These are phyloP conservation scores for Dryadomyces quercus-mongolicae DNA, from an alignment of 2,329 filamentous ascomycete species.

Conservation along the genomic window DNA sequence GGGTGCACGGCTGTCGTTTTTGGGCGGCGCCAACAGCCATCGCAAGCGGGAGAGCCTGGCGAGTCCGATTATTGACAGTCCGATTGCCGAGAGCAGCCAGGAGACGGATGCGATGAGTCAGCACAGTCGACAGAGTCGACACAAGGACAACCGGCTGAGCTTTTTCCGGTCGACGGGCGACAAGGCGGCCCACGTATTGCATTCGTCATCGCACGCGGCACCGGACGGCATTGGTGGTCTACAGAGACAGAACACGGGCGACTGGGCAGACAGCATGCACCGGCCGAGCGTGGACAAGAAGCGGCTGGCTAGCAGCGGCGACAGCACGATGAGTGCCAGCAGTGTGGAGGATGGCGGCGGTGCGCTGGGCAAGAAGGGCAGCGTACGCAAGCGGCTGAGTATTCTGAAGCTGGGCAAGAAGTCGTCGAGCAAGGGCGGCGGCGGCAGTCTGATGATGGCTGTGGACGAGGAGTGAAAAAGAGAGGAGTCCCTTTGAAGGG, in stretches of 20 bases:
- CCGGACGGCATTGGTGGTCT: too few relatives aligned
- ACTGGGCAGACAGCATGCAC: background rate
- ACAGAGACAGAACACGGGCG: too few relatives aligned
- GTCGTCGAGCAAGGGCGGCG: constrained; percentile 40
- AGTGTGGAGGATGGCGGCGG: constrained; percentile 7
- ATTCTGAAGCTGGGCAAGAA: constrained; percentile 65
- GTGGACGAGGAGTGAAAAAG: constrained; percentile 39
- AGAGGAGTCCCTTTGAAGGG: too few relatives aligned
- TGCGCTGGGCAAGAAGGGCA: constrained; percentile 38
- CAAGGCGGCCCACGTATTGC: too few relatives aligned
- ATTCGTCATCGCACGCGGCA: background rate
- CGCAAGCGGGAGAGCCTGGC: constrained; percentile 10
- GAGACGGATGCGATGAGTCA: constrained; percentile 16
- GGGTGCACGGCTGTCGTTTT: constrained; percentile 43
- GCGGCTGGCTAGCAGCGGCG: constrained; percentile 1
- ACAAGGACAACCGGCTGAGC: constrained; percentile 28
- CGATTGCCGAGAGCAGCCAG: background rate
- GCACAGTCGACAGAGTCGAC: constrained; percentile 10
- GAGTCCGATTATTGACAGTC: constrained; percentile 4
- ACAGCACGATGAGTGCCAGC: background rate
- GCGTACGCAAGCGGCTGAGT: constrained; percentile 68
- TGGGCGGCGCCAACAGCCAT: constrained; percentile 26
- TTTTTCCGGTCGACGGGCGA: constrained; percentile 25
- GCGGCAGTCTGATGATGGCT: constrained; percentile 35
- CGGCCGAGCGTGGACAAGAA: background rate